phyloP scores from a whole-genome alignment of 2,329 filamentous ascomycete genomes.

The Calycina herbarum region DNA sequence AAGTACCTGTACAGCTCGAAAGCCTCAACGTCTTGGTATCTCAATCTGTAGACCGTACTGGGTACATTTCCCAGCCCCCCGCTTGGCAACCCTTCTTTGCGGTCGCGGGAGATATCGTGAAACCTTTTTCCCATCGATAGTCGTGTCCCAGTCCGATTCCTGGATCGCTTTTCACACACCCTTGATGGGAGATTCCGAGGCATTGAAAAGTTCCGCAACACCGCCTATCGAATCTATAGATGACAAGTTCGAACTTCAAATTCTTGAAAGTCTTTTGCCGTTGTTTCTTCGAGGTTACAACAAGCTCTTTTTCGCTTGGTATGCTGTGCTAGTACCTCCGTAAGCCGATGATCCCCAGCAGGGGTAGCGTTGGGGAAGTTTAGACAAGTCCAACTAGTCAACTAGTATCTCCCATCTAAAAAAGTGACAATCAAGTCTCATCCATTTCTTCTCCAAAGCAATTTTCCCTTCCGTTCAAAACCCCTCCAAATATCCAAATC shows the following conservation, averaged over 20 bases:
- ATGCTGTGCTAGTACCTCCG: not conserved
- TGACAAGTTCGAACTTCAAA: not conserved
- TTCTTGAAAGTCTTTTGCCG: not conserved
- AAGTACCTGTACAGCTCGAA: not conserved
- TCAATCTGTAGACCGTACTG: not conserved
- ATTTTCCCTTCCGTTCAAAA: not conserved
- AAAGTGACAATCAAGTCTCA: too few relatives aligned
- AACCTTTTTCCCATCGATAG: not conserved
- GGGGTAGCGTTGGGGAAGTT: not conserved
- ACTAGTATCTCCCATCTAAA: not conserved
- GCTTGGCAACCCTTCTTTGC: not conserved
- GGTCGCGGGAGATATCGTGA: not conserved
- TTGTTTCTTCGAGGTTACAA: not conserved
- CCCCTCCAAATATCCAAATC: not conserved
- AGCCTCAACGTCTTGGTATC: not conserved
- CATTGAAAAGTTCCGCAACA: not conserved
- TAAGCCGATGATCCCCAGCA: not conserved
- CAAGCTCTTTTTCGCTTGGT: not conserved
- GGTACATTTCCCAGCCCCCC: not conserved
- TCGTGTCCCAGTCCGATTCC: not conserved
- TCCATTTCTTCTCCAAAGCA: not conserved
- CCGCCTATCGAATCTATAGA: not conserved
- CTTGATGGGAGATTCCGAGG: not conserved
- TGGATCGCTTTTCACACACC: not conserved
- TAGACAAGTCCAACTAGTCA: not conserved